Conservation (phyloP, 179 eudicot genomes). For the Gypsophila paniculata region DNA sequence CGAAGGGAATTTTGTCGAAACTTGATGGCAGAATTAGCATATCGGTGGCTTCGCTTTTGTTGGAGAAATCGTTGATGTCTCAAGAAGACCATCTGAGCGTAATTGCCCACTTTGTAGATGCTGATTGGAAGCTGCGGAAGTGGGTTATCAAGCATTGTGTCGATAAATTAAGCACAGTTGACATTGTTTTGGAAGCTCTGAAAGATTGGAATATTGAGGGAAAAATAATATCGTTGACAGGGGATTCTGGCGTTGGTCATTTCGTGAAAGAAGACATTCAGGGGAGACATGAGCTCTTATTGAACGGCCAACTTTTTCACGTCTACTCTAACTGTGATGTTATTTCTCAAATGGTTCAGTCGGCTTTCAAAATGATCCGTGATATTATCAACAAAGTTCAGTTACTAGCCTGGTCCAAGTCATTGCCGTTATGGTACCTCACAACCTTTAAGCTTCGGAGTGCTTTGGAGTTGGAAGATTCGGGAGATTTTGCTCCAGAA, state of each 20-base stretch:
- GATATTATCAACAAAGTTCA: constrained; percentile 17
- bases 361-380: constrained; percentile 21
- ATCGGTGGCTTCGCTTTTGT: constrained; percentile 24
- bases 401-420: constrained; percentile 17
- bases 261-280: constrained; percentile 14
- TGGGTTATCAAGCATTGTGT: constrained; percentile 23
- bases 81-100: constrained; percentile 9
- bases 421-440: constrained; percentile 26
- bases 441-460: constrained; percentile 10
- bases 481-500: constrained; percentile 21
- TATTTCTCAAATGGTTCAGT: constrained; percentile 18
- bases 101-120: constrained; percentile 29
- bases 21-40: constrained; percentile 28
- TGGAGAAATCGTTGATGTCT: background rate
- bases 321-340: constrained; percentile 20
- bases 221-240: constrained; percentile 8
- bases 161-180: background rate
- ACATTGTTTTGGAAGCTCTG: constrained; percentile 10
- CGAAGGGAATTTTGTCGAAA: constrained; percentile 22
- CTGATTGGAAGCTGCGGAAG: constrained; percentile 29
- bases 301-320: constrained; percentile 25
- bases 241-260: background rate
- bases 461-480: constrained; percentile 25
- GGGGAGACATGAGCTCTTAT: background rate
- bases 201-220: constrained; percentile 23